Base-by-base conservation (phyloP, 257 asterid species). In the Ajuga chamaepitys region DNA sequence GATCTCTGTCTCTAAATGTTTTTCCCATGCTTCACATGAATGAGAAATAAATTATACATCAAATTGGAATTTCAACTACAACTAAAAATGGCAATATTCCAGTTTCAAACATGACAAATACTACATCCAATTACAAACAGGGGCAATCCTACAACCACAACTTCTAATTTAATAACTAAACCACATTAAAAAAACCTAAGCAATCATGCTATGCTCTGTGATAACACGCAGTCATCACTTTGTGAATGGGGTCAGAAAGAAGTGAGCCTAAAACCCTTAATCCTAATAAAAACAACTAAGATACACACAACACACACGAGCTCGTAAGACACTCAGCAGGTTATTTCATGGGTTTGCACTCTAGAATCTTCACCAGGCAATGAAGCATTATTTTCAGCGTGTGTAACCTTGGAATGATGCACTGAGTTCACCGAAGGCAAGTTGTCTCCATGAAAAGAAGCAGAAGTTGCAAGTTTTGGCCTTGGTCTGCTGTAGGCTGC, bases 401-500 rank as follows among this genome's bases (percentile, higher is more conserved):
- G 76, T 2, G 83, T 61, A 22, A 79, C 70, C 56, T 77, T 81
- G 57, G 82, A 61, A 44, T 74, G 74, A 59, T 78, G 82, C 60
- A 68, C 55, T 13, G 80, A 71, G 62, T 79, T 83, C 30, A 73
- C 22, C 16, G 86, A 40, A 30, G 80, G 54, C 63, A 77, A 44
- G 80, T 78, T 75, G 70, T 82, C 83, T 28, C 80, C 89, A 13
- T 35, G 91, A 75, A 77, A 83, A 20, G 87, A 71, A 64, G 82
- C 73, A 16, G 95, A 68, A 18, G 82, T 48, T 26, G 77, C 67
- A 38, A 74, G 40, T 22, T 70, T 66, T 11, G 81, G 84, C 70
- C 65, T 81, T 16, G 77, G 79, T 24, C 58, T 76, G 25, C 64
- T 67, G 54, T 81, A 74, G 74, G 69, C 59, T 60, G 69, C 73